Evolutionary conservation across 2,329 filamentous ascomycete species (phyloP), one percentile per base, ranked within the genome.

Genomic region (Paraphoma sp.): DNA sequence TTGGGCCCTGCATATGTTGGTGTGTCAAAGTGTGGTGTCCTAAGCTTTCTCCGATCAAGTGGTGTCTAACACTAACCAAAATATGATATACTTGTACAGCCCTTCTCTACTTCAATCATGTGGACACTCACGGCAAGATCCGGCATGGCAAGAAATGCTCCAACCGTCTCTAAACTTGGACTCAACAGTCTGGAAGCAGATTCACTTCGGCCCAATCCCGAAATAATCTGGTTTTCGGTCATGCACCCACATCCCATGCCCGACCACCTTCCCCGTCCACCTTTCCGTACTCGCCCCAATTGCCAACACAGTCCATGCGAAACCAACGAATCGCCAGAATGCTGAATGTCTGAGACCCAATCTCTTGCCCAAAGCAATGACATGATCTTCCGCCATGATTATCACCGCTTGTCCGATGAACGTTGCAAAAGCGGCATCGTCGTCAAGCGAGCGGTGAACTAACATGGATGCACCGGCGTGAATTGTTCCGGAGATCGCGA

Each of bases 331-430:
- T 0, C 66, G 57, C 70, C 70, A 73, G 6, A 49, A 44, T 9
- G 10, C 0, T 0, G 54, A 54, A 7, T 70, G 62, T 8, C 36
- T 57, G 2, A 64, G 38, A 3, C 71, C 70, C 2, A 66, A 8
- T 5, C 41, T 42, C 48, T 66, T 65, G 0, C 65, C 70, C 6
- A 69, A 40, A 6, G 60, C 64, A 14, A 75, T 67, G 1, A 69
- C 30, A 52, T 74, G 69, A 44, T 72, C 71, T 45, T 75, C 71
- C 10, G 69, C n/a, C 45, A 71, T 52, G 12, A 75, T 74, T 5
- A 66, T 54, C 0, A 57, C 49, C 0, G 71, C 69, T 44, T 74
- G 72, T 2, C 36, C 46, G 9, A 74, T 30, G 44, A 72, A 73
- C 17, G 51, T 60, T 3, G 18, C 30, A 5, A 71, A 48, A 2